Evolutionary conservation across 495 filamentous ascomycete genomes (phyloP), one percentile per base, ranked within the genome.

Genomic region (Friedmanniomyces endolithicus): DNA sequence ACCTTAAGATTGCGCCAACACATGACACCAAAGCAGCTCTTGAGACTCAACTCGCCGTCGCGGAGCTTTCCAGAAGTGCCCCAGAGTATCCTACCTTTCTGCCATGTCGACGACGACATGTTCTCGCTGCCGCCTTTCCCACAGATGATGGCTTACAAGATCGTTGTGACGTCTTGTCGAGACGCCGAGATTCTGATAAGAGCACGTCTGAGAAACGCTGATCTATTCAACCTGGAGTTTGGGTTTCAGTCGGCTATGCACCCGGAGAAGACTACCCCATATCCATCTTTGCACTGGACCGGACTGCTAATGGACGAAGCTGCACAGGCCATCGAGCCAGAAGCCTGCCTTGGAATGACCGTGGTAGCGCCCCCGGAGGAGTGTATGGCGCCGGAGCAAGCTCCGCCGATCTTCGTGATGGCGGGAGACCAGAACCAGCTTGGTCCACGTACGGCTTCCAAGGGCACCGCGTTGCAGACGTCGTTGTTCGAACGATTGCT

Each of bases 221-320:
- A 75, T 61, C 65, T 75, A 20, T 48, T 56, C 58, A 45, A 53
- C 58, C 63, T 69, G 44, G 63, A 60, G 59, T 39, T 50, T 34
- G 43, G 64, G 48, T 64, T 65, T 17, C 40, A 16, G 53, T 68
- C 56, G 51, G 65, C 22, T 54, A 57, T 63, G 35, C 66, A 62
- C 58, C 64, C 51, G 50, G 63, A 57, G 41, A 58, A 23, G 25
- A 31, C 29, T 43, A 61, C 16, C 46, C 24, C 16, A 52, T 11
- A 14, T 16, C 46, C 1, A 60, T 62, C 33, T 23, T 34, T 78
- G 33, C 76, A 80, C 64, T 79, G 77, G 77, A 67, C 64, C 31
- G 75, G 75, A 24, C 68, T 80, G 12, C 60, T 80, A 2, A 67
- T 80, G 43, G 77, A 80, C 59, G 77, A 80, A 66, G 78, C 78